These are phyloP conservation scores for Fomitiporia mediterranea DNA, from an alignment of 1,284 basidiomycete species.

Conservation along the genomic window DNA sequence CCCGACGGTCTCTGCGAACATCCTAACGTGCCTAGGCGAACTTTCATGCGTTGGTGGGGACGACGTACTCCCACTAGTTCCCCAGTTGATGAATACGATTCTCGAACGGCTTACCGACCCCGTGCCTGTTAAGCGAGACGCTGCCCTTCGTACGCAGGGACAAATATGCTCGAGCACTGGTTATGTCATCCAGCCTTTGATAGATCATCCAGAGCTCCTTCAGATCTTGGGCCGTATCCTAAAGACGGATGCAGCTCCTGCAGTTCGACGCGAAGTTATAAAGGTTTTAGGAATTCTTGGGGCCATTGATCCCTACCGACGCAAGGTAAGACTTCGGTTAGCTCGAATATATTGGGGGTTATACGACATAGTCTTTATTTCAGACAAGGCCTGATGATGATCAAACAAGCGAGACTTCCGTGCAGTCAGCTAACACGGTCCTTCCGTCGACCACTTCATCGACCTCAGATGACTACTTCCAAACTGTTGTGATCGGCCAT, in stretches of 20 bases:
- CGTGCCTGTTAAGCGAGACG: conserved; percentile 84
- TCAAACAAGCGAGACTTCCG: conserved; percentile 61
- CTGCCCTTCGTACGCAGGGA: conserved; percentile 90
- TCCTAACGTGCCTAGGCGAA: conserved; percentile 94
- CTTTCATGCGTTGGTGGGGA: conserved; percentile 92
- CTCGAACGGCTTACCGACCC: conserved; percentile 87
- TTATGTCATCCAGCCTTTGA: conserved; percentile 88
- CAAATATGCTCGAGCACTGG: conserved; percentile 96
- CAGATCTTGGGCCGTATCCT: conserved; percentile 84
- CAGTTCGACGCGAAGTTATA: conserved; percentile 85
- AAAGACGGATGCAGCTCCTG: conserved; percentile 73
- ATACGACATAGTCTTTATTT: conserved; percentile 17
- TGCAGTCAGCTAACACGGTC: conserved; percentile 57
- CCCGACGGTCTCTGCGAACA: conserved; percentile 87
- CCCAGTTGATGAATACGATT: conserved; percentile 87
- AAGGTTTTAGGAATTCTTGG: conserved; percentile 96
- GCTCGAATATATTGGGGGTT: background rate
- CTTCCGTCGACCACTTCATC: conserved; percentile 44
- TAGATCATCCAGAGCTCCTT: conserved; percentile 90
- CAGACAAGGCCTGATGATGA: conserved; percentile 78
- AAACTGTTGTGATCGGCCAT: conserved; percentile 91
- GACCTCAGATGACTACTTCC: conserved; percentile 91
- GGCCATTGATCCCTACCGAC: conserved; percentile 95
- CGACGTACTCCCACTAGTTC: conserved; percentile 80
- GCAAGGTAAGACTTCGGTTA: conserved; percentile 59